Evolutionary conservation across 2,329 filamentous ascomycete species (phyloP).

Genomic region (Aureobasidium sp.): DNA sequence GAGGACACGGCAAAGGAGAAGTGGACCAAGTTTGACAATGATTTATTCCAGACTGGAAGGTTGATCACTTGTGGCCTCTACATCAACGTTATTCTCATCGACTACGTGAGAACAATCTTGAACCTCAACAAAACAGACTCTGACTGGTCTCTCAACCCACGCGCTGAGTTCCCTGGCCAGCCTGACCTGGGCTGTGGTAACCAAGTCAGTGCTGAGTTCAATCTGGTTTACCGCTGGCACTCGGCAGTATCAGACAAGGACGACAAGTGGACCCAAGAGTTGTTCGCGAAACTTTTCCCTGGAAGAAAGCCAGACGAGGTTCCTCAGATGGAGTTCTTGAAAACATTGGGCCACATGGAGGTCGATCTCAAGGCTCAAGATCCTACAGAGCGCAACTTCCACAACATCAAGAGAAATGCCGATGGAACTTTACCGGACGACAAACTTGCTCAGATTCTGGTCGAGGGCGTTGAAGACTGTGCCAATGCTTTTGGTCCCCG

Average conservation of each 20-base stretch:
- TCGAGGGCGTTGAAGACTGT: slow-evolving; percentile 52
- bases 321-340: slow-evolving; percentile 23
- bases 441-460: slow-evolving; percentile 50
- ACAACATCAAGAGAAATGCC: slow-evolving; percentile 25
- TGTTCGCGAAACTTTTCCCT: slow-evolving; percentile 29
- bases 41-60: slow-evolving; percentile 45
- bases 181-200: slow-evolving; percentile 40
- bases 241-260: slow-evolving; percentile 36
- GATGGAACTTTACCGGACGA: slow-evolving; percentile 50
- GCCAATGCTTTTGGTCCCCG: slow-evolving; percentile 52
- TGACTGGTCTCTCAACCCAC: slow-evolving; percentile 38
- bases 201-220: slow-evolving; percentile 46
- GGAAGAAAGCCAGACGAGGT: slow-evolving; percentile 18
- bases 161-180: slow-evolving; percentile 30
- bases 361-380: slow-evolving; percentile 21
- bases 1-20: slow-evolving; percentile 30
- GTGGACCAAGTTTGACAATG: slow-evolving; percentile 33
- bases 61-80: slow-evolving; percentile 47
- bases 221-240: slow-evolving; percentile 47
- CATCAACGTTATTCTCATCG: slow-evolving; percentile 45
- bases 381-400: slow-evolving; percentile 27
- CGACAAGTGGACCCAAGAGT: slow-evolving; percentile 37
- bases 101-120: slow-evolving; percentile 47
- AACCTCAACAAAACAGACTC: slow-evolving; percentile 38
- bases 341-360: slow-evolving; percentile 23